Percentiles rank a stretch among this genome's conserved stretches.
These are phyloP conservation scores for Monascus ruber DNA, from an alignment of 2,329 filamentous ascomycete genomes.

Conservation along the genomic window DNA sequence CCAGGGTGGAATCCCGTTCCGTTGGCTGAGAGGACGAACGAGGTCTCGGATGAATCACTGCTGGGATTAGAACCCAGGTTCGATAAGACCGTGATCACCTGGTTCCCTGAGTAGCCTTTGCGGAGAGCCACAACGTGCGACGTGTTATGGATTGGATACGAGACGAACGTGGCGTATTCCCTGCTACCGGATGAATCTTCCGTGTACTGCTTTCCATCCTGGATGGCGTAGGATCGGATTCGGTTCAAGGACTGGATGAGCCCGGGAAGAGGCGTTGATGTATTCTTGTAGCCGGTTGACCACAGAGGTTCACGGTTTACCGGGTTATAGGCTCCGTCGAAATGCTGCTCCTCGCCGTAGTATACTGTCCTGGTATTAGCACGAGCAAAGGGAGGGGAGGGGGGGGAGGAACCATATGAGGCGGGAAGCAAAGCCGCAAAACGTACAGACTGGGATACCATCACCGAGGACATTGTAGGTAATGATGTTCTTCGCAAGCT, in stretches of 20 bases:
- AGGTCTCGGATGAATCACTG: not conserved
- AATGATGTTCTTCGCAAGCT: constrained; percentile 49
- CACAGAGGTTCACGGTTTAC: constrained; percentile 41
- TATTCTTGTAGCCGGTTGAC: constrained; percentile 34
- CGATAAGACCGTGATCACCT: constrained; percentile 2
- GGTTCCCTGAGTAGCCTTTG: constrained; percentile 3
- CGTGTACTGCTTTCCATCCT: constrained; percentile 25
- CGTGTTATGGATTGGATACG: not conserved
- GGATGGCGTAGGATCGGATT: constrained; percentile 31
- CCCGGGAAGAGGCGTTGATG: constrained; percentile 30
- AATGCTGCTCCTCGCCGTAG: constrained; percentile 50
- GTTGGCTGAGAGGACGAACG: not conserved
- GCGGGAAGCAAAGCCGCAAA: no score
- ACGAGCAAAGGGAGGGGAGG: no score
- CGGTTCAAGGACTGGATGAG: constrained; percentile 34
- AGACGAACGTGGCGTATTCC: constrained; percentile 2
- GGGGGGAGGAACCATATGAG: no score
- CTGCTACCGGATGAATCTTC: constrained; percentile 37
- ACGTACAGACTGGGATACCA: not conserved
- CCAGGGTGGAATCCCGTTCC: constrained; percentile 1
- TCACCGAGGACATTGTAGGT: constrained; percentile 46
- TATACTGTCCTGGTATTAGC: constrained; percentile 37
- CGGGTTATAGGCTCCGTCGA: constrained; percentile 33
- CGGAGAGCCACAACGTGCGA: constrained; percentile 1
- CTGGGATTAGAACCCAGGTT: constrained; percentile 2